Conservation (phyloP, 2,329 filamentous ascomycete genomes). For the Exserohilum rostratum region DNA sequence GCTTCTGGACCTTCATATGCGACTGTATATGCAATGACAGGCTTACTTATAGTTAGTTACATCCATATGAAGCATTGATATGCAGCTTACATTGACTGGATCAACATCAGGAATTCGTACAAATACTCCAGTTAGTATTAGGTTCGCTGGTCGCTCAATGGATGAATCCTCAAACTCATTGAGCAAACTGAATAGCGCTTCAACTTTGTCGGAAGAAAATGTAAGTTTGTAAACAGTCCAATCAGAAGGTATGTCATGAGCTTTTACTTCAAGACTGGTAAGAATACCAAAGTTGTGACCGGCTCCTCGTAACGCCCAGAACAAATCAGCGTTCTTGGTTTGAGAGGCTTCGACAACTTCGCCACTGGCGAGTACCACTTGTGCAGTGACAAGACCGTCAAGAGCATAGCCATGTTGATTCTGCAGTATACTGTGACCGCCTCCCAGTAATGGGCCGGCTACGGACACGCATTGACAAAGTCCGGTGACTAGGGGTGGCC, state of each 20-base stretch:
- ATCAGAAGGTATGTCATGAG: constrained; percentile 16
- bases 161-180: constrained; percentile 22
- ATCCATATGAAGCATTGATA: not conserved
- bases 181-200: constrained; percentile 41
- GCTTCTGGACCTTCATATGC: constrained; percentile 24
- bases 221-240: constrained; percentile 19
- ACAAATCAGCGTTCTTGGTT: constrained; percentile 43
- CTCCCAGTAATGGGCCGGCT: constrained; percentile 62
- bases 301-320: constrained; percentile 49
- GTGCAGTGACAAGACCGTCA: constrained; percentile 30
- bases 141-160: constrained; percentile 6
- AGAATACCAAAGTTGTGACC: constrained; percentile 50
- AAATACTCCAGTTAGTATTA: constrained; percentile 19
- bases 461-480: constrained; percentile 52
- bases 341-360: constrained; percentile 37
- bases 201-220: constrained; percentile 31
- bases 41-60: constrained; percentile 7
- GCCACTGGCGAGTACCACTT: constrained; percentile 38
- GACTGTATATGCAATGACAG: constrained; percentile 24
- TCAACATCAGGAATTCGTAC: constrained; percentile 19
- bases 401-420: constrained; percentile 51
- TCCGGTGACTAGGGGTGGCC: constrained; percentile 18
- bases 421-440: constrained; percentile 62
- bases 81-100: constrained; percentile 18
- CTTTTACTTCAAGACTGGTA: constrained; percentile 44